Evolutionary conservation across 352 stramenopile genomes (phyloP), one percentile per base, ranked within the genome.

Genomic region (Aphanomyces euteiches): DNA sequence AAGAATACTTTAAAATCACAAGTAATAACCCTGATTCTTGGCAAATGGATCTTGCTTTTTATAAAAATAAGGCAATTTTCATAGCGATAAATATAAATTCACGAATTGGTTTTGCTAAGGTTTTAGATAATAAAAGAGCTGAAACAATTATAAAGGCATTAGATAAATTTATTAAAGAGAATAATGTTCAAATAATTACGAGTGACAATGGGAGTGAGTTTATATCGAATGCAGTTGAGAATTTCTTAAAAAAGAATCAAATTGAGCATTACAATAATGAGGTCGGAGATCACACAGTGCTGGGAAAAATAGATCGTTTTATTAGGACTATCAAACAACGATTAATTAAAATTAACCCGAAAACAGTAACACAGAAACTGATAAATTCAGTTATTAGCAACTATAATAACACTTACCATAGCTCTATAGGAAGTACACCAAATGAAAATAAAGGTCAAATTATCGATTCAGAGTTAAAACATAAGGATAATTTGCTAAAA

Each of bases 81-180:
- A 77, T 61, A 37, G 63, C 59, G 65, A 63, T 80, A 58, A 83
- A 83, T 56, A 80, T 81, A 43, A 79, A 80, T 56, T 76, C 66
- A 34, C 72, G 75, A 28, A 41, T 81, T 7, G 77, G 75, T 17
- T 81, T 75, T 38, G 73, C 69, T 37, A 77, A 77, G 47, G 5
- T 81, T 1, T 68, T 82, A 57, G 21, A 48, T 45, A 77, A 82
- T 66, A 82, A 79, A 59, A 74, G 47, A 10, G 74, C 69, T 38
- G 28, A 34, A 45, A 72, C 61, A 10, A 66, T 84, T 28, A 21
- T 81, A 21, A 43, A 37, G 37, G 77, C 68, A 1, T 39, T 79
- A 0, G 75, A 74, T 47, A 34, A 36, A 8, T 76, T 79, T 37
- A 50, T 74, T 28, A 28, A 66, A 6, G 48, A 40, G 45, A 41